Evolutionary conservation across 345 rosid species (phyloP).

Genomic region (Gossypium anomalum): DNA sequence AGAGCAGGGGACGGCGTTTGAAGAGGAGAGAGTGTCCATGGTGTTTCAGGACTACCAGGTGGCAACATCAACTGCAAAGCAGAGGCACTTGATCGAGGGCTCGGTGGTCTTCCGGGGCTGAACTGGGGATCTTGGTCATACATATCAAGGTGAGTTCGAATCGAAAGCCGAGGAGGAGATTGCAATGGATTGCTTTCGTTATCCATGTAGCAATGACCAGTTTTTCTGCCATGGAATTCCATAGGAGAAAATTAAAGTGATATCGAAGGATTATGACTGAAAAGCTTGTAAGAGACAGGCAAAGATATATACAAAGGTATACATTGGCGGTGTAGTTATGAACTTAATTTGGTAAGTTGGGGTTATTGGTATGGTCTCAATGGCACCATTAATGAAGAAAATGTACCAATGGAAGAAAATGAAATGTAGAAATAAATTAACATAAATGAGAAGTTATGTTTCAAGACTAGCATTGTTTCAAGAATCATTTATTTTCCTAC

Average conservation of each 20-base stretch:
- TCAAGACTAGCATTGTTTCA: not conserved
- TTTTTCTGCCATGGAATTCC: conserved; percentile 27
- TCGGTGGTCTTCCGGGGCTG: conserved; percentile 33
- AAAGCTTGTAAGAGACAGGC: not conserved
- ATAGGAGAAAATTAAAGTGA: conserved; percentile 1
- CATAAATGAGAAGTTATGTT: not conserved
- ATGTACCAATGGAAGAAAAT: not conserved
- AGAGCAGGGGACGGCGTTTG: conserved; percentile 39
- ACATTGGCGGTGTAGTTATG: not conserved
- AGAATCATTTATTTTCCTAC: not conserved
- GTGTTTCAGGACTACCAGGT: conserved; percentile 36
- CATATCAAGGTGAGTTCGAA: conserved; percentile 21
- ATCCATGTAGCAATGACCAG: conserved; percentile 19
- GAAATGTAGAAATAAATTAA: not conserved
- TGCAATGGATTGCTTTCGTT: conserved; percentile 17
- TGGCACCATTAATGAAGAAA: not conserved
- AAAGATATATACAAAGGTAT: not conserved
- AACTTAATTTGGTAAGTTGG: conserved; percentile 12
- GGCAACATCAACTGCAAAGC: conserved; percentile 16
- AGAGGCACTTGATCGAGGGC: conserved; percentile 7
- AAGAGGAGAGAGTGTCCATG: conserved; percentile 50
- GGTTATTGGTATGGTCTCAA: not conserved
- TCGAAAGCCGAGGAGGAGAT: conserved; percentile 16
- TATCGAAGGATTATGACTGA: not conserved
- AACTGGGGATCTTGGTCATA: conserved; percentile 28